These are phyloP conservation scores for Pseudoturritis turrita DNA, from an alignment of 345 rosid species.

Conservation along the genomic window DNA sequence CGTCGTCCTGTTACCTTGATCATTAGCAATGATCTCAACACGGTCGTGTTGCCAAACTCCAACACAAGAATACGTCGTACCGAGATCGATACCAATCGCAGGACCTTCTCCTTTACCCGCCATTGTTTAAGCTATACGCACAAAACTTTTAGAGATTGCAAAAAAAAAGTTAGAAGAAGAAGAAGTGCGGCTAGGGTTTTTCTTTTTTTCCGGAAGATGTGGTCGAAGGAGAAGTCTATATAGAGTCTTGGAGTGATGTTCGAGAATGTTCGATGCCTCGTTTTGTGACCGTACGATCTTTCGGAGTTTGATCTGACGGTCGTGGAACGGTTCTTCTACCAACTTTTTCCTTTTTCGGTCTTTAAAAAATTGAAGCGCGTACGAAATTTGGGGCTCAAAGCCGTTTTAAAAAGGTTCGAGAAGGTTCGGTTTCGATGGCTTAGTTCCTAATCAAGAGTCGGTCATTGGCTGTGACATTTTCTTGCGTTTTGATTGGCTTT, in stretches of 20 bases:
- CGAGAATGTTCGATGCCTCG: conserved; percentile 18
- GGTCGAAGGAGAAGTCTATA: neutral
- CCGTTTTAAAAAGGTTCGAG: conserved; percentile 1
- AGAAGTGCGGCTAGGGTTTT: conserved; percentile 5
- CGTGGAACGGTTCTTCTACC: neutral
- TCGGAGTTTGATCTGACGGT: conserved; percentile 9
- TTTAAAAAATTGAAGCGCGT: conserved; percentile 1
- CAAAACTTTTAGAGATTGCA: neutral
- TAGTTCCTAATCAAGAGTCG: neutral
- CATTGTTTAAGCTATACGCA: conserved; percentile 27
- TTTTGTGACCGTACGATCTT: conserved; percentile 5
- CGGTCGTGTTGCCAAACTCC: conserved; percentile 67
- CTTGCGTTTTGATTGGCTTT: neutral
- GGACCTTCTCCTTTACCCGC: conserved; percentile 61
- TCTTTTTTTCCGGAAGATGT: neutral
- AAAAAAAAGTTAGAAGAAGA: neutral
- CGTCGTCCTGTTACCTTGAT: conserved; percentile 51
- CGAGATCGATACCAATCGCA: conserved; percentile 61
- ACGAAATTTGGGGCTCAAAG: neutral
- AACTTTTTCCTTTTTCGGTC: neutral
- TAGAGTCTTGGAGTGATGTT: neutral
- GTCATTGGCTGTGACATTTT: conserved; percentile 10
- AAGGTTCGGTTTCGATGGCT: conserved; percentile 2
- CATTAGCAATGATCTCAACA: conserved; percentile 62
- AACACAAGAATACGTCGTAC: conserved; percentile 54